Evolutionary conservation across 208 protist genomes (phyloP).

Genomic region (Acanthamoeba castellanii): DNA sequence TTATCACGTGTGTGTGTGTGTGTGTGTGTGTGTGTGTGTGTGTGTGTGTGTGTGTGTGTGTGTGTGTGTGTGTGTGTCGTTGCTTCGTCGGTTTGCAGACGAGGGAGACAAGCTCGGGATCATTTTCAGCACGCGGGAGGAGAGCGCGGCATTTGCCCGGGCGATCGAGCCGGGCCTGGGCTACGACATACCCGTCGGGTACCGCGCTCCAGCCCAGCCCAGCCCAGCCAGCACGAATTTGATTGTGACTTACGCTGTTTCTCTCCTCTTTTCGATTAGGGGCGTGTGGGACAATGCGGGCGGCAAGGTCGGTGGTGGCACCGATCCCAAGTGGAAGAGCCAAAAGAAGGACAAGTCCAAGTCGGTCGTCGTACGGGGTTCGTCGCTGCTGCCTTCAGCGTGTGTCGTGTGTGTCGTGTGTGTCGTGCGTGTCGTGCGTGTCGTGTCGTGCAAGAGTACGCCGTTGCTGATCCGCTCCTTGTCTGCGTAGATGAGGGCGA

Average conservation of each 20-base stretch:
- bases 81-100: neutral
- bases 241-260: neutral
- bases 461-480: no score
- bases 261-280: neutral
- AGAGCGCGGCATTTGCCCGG: constrained; percentile 13
- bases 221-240: neutral
- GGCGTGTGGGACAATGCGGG: neutral
- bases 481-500: neutral
- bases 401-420: neutral
- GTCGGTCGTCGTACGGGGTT: neutral
- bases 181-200: constrained; percentile 51
- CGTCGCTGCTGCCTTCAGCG: neutral
- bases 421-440: no score
- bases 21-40: neutral
- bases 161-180: constrained; percentile 19
- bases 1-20: no score
- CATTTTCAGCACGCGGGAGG: constrained; percentile 55
- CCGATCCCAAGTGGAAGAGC: constrained; percentile 56
- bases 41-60: no score
- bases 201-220: neutral
- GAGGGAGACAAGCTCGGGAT: constrained; percentile 46
- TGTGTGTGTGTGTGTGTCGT: neutral
- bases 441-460: neutral
- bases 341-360: constrained; percentile 48
- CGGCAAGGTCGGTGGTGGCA: neutral